Evolutionary conservation across 257 asterid species (phyloP).

Genomic region (Solanum chiquidenum): DNA sequence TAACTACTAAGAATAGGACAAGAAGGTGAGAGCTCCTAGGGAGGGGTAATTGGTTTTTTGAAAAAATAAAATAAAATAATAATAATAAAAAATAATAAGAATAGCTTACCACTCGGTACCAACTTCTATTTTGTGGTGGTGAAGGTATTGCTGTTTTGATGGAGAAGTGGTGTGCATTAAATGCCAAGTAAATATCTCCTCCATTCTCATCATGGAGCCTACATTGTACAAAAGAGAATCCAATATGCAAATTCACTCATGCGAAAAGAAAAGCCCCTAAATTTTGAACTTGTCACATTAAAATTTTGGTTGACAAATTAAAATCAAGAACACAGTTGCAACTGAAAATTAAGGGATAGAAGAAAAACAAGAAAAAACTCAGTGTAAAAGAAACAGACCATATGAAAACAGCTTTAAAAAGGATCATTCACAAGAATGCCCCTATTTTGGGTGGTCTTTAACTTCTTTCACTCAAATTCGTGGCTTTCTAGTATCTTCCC

Average conservation of each 20-base stretch:
- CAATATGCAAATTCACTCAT: neutral
- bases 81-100: neutral
- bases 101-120: conserved; percentile 87
- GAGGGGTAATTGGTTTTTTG: neutral
- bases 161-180: conserved; percentile 72
- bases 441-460: neutral
- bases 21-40: neutral
- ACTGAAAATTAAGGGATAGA: neutral
- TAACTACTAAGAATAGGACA: neutral
- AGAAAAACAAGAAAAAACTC: neutral
- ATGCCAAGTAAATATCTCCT: conserved; percentile 65
- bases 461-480: neutral
- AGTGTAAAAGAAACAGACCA: neutral
- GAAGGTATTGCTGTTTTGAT: conserved; percentile 53
- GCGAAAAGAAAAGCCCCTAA: neutral
- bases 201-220: conserved; percentile 80
- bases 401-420: neutral
- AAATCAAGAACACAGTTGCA: neutral
- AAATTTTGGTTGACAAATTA: neutral
- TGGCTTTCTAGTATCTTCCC: neutral
- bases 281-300: neutral
- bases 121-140: conserved; percentile 46
- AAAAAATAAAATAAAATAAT: too few species aligned
- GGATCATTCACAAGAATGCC: neutral
- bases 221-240: neutral